Evolutionary conservation across 352 stramenopile species (phyloP).

Genomic region (Phytophthora hibernalis): DNA sequence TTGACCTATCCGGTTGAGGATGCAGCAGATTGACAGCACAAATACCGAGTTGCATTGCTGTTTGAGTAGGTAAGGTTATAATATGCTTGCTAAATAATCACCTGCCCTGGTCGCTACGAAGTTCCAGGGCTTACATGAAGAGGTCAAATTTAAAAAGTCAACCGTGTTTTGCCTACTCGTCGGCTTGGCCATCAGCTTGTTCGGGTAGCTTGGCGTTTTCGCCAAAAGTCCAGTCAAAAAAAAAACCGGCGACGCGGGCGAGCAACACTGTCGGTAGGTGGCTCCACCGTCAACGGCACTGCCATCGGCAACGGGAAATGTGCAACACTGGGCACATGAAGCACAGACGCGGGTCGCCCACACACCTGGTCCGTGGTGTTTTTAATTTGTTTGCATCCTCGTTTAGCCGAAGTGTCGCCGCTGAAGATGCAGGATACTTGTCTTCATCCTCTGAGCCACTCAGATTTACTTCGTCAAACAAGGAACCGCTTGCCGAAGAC

Average conservation of each 20-base stretch:
- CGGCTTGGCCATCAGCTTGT: background rate
- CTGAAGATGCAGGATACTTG: background rate
- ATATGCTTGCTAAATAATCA: too few relatives aligned
- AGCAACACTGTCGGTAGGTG: background rate
- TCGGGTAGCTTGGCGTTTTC: background rate
- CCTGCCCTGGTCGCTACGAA: too few relatives aligned
- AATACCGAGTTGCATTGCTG: too few relatives aligned
- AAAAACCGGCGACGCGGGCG: background rate
- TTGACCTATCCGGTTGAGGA: background rate
- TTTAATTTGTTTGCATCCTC: background rate
- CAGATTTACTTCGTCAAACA: conserved; percentile 12
- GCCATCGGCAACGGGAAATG: conserved; percentile 17
- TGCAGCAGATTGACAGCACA: background rate
- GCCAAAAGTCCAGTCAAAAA: conserved; percentile 8
- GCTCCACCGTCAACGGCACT: background rate
- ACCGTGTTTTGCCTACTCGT: background rate
- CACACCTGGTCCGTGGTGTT: background rate
- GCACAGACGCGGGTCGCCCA: background rate
- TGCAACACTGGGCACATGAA: background rate
- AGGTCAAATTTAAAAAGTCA: background rate
- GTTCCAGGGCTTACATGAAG: too few relatives aligned
- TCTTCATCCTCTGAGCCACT: conserved; percentile 8
- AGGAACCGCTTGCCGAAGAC: background rate
- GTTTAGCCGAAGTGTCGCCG: background rate
- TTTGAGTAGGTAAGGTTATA: too few relatives aligned